A percentile compares a stretch with the other conserved stretches of the same genome.
phyloP scores from a whole-genome alignment of 768 basidiomycete species.

The Russula earlei region DNA sequence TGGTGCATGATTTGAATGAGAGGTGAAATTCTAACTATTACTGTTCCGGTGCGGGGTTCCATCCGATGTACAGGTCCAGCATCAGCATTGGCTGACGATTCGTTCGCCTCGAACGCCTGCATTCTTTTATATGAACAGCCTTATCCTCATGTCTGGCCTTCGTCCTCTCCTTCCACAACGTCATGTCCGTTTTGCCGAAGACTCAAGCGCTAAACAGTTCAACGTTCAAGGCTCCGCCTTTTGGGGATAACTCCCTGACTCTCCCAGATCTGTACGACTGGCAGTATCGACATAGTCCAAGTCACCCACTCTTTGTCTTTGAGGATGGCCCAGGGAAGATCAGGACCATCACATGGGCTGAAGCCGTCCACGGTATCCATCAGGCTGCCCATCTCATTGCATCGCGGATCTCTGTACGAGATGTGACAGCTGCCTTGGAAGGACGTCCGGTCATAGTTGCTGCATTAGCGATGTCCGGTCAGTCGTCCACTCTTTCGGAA shows the following conservation, averaged over 20 bases:
- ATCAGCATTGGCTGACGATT: too few relatives aligned
- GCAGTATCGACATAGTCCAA: constrained; percentile 20
- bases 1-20: too few relatives aligned
- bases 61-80: too few relatives aligned
- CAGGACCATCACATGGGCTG: constrained; percentile 18
- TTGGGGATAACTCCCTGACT: constrained; percentile 18
- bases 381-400: constrained; percentile 13
- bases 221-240: constrained; percentile 22
- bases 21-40: too few relatives aligned
- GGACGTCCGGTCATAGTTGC: constrained; percentile 19
- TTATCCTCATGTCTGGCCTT: neutral
- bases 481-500: neutral
- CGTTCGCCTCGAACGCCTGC: too few relatives aligned
- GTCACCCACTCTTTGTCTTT: constrained; percentile 21
- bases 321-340: constrained; percentile 11
- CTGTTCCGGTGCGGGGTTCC: too few relatives aligned
- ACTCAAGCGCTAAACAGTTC: constrained; percentile 19
- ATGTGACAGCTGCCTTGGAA: constrained; percentile 1
- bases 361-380: constrained; percentile 20
- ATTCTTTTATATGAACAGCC: too few relatives aligned
- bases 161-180: neutral
- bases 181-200: constrained; percentile 14
- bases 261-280: constrained; percentile 25
- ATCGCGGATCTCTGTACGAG: constrained; percentile 5
- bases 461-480: constrained; percentile 19